Conservation (phyloP, 2,329 filamentous ascomycete species). For the Hypoxylon sp. region DNA sequence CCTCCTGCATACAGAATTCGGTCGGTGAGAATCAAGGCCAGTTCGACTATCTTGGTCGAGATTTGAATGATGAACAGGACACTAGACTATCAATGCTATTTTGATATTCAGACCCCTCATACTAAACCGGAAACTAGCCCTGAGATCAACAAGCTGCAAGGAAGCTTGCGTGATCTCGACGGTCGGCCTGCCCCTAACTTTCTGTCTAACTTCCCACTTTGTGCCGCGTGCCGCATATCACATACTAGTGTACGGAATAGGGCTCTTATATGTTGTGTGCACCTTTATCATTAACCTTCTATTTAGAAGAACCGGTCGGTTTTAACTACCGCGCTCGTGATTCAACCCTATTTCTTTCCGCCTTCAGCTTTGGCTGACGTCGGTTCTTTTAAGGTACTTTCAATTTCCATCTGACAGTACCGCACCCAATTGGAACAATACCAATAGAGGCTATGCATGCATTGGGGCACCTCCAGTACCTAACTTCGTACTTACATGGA, state of each 20-base stretch:
- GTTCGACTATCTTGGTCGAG: conserved; percentile 8
- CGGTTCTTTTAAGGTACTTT: conserved; percentile 22
- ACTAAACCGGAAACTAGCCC: conserved; percentile 21
- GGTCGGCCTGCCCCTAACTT: conserved; percentile 26
- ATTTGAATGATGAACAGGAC: conserved; percentile 21
- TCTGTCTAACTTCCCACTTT: conserved; percentile 19
- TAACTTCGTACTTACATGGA: conserved; percentile 43
- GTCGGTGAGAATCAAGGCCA: conserved; percentile 18
- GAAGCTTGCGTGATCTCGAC: conserved; percentile 43
- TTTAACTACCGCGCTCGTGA: conserved; percentile 32
- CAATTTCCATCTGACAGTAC: conserved; percentile 16
- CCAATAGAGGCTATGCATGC: conserved; percentile 36
- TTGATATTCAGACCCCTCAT: conserved; percentile 31
- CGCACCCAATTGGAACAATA: conserved; percentile 18
- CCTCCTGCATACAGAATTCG: conserved; percentile 3
- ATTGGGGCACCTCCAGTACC: conserved; percentile 30
- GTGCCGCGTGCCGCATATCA: not conserved
- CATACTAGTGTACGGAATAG: conserved; percentile 1
- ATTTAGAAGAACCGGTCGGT: conserved; percentile 15
- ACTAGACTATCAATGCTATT: conserved; percentile 28
- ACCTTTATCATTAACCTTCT: conserved; percentile 6
- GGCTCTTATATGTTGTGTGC: not conserved
- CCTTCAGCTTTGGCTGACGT: conserved; percentile 29
- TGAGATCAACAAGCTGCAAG: conserved; percentile 34
- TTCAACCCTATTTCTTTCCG: conserved; percentile 28